Percentiles rank a stretch among this genome's conserved stretches.
Conservation (phyloP, 75 land plant genomes). For the Cupressus sempervirens region DNA sequence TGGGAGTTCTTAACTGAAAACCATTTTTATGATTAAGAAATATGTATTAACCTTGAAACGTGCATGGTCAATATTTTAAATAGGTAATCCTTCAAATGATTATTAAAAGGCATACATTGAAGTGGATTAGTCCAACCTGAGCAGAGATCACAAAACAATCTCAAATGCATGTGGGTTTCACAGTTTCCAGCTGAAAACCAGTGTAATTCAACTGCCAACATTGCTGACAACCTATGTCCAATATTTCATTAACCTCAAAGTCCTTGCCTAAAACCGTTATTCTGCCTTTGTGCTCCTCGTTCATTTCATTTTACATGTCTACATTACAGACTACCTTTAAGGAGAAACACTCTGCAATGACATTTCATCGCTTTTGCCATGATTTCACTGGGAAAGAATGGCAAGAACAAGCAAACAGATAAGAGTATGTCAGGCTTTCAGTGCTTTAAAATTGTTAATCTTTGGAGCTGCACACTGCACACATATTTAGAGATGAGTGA, state of each 20-base stretch:
- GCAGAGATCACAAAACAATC: slow-evolving; percentile 23
- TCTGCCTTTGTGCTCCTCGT: not conserved
- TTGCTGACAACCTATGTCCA: too few species aligned
- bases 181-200: too few species aligned
- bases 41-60: too few species aligned
- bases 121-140: slow-evolving; percentile 12
- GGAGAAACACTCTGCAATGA: not conserved
- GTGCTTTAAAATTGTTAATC: too few species aligned
- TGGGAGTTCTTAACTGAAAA: too few species aligned
- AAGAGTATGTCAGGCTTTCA: too few species aligned
- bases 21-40: too few species aligned
- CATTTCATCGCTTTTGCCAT: too few species aligned
- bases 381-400: not conserved
- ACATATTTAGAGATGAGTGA: too few species aligned
- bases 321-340: not conserved
- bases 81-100: not conserved
- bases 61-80: too few species aligned
- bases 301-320: not conserved
- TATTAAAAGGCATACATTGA: not conserved
- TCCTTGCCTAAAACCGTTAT: not conserved
- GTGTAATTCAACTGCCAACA: too few species aligned
- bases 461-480: not conserved
- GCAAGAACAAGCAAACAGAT: too few species aligned
- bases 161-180: not conserved
- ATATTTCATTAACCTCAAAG: not conserved